Percentiles rank a stretch among this genome's conserved stretches.
Conservation (phyloP, 306 rosid genomes). For the Trifolium dubium region DNA sequence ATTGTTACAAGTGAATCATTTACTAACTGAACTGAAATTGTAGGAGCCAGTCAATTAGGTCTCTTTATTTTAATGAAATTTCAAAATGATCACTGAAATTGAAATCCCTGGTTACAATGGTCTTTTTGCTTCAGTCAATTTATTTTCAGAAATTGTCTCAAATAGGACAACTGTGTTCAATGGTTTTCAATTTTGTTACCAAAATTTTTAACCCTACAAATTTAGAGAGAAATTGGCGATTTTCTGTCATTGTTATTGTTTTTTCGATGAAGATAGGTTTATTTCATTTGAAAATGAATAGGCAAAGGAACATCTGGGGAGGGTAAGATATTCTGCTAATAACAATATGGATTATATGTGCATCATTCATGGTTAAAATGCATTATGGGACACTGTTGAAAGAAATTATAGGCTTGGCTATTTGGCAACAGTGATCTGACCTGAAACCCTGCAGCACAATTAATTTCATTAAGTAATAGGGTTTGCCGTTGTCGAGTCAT, state of each 20-base stretch:
- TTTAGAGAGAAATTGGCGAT: neutral
- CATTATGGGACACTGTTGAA: neutral
- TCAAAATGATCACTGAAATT: too few species aligned
- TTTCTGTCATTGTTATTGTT: neutral
- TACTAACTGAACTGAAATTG: too few species aligned
- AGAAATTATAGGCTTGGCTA: neutral
- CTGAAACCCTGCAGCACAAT: neutral
- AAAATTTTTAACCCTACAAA: neutral
- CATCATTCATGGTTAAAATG: neutral
- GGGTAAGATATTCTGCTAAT: neutral
- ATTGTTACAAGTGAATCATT: too few species aligned
- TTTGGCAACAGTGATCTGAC: neutral
- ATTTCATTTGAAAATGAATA: neutral
- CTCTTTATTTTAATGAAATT: too few species aligned
- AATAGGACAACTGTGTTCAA: too few species aligned
- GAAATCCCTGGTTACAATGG: too few species aligned
- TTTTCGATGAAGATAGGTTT: neutral
- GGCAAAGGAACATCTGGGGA: neutral
- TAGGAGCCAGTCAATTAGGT: too few species aligned
- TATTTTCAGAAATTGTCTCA: too few species aligned
- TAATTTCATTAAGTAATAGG: too few species aligned
- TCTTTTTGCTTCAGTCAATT: too few species aligned
- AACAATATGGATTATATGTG: neutral
- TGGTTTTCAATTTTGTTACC: too few species aligned
- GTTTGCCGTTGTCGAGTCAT: too few species aligned